phyloP scores from a whole-genome alignment of 768 basidiomycete genomes.

The Tephrocybe sp. region DNA sequence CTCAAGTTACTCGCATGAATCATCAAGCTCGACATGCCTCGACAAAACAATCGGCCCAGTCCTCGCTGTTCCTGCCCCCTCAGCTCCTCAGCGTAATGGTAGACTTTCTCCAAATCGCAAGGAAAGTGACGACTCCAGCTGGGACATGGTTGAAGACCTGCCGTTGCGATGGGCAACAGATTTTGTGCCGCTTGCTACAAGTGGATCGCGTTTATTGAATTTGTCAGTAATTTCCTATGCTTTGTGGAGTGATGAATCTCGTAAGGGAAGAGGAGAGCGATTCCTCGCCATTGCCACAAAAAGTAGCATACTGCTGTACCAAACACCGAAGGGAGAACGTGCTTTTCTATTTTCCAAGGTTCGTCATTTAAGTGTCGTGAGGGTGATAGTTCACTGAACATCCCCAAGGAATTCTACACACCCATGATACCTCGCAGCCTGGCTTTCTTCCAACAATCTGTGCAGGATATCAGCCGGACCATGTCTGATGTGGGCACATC shows the following conservation, averaged over 20 bases:
- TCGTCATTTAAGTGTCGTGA: constrained; percentile 3
- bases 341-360: constrained; percentile 85
- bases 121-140: constrained; percentile 48
- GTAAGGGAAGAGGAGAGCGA: constrained; percentile 43
- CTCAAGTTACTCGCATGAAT: constrained; percentile 18
- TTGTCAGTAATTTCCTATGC: constrained; percentile 65
- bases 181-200: constrained; percentile 73
- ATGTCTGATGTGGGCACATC: constrained; percentile 37
- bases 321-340: constrained; percentile 80
- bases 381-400: constrained; percentile 1
- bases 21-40: constrained; percentile 27
- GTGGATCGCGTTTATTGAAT: constrained; percentile 62
- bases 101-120: constrained; percentile 20
- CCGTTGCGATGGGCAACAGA: constrained; percentile 87
- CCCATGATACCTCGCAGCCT: constrained; percentile 68
- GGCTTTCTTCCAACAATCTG: constrained; percentile 68
- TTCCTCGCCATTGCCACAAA: constrained; percentile 79
- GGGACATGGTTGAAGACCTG: constrained; percentile 76
- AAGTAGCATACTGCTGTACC: constrained; percentile 70
- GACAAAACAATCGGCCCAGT: constrained; percentile 27
- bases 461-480: constrained; percentile 50
- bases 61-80: neutral
- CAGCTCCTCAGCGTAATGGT: constrained; percentile 4
- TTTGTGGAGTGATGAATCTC: constrained; percentile 62
- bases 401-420: constrained; percentile 78